Evolutionary conservation across 2,329 filamentous ascomycete genomes (phyloP), one percentile per base, ranked within the genome.

Genomic region (Microthyrium microscopicum): DNA sequence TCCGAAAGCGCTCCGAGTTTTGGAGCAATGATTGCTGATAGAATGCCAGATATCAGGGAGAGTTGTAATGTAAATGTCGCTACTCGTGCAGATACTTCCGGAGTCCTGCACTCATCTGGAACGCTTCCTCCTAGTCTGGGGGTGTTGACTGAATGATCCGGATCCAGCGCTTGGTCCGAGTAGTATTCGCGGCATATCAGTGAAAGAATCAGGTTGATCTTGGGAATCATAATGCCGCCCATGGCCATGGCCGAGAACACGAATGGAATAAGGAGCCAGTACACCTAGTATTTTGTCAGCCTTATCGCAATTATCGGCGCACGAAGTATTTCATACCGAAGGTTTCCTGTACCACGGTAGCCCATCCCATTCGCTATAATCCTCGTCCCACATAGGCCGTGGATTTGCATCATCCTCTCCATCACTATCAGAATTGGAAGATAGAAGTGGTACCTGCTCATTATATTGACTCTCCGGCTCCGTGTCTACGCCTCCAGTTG

Each of bases 161-260:
- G 62, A 50, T 68, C 60, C 44, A 49, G 9, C 4, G 40, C 36
- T 33, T 41, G 39, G 7, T 91, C 77, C 17, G 74, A 66, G 42
- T 89, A 77, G 54, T 93, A 91, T 39, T 79, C 68, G 40, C 73
- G 70, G 54, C 89, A 98, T 33, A 95, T 71, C 19, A 98, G 64
- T 37, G 76, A 68, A 40, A 92, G 65, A 40, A 92, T 82, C 55
- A 94, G 58, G 48, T 93, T 92, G 40, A 93, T 64, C 52, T 79
- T 89, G 7, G 87, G 85, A 6, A 94, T 81, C 5, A 89, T 62
- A 5, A 81, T 70, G 36, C 82, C 83, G 20, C 87, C 89, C 53
- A 89, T 87, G 0, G 85, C 84, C 34, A 91, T 61, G 0, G 83
- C 82, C 49, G 83, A 87, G 28, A 93, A 55, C 36, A 79, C 64